phyloP scores from a whole-genome alignment of 176 grass and related monocot species.

The Hordeum marinum region DNA sequence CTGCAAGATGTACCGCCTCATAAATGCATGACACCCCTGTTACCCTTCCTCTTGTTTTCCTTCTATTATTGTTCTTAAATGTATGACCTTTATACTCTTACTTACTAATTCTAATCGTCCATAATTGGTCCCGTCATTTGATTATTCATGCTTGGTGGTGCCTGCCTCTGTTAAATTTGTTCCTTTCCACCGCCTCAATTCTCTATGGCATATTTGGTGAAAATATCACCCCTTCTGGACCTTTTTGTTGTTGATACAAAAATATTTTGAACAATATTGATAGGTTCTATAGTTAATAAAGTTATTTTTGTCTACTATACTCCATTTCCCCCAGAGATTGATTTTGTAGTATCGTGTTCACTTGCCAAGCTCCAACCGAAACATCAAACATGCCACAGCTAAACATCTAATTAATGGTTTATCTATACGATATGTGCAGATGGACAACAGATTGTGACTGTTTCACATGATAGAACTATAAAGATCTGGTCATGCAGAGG shows the following conservation, averaged over 20 bases:
- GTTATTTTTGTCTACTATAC: not conserved
- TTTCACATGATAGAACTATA: slow-evolving; percentile 90
- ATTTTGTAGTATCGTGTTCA: not conserved
- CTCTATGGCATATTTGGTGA: not conserved
- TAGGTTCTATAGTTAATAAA: not conserved
- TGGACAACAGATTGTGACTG: slow-evolving; percentile 88
- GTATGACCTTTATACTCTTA: not conserved
- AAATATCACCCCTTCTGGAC: not conserved
- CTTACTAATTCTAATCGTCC: not conserved
- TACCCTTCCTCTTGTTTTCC: not conserved
- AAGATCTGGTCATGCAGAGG: slow-evolving; percentile 80
- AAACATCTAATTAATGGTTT: not conserved
- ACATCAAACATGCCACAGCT: not conserved
- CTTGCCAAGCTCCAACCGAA: not conserved
- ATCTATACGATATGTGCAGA: slow-evolving; percentile 51
- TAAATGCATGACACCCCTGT: not conserved
- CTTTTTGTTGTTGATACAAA: not conserved
- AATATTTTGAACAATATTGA: not conserved
- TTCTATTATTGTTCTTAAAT: not conserved
- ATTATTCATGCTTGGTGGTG: not conserved
- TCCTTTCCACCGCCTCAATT: not conserved
- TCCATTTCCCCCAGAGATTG: not conserved
- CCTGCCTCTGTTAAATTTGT: not conserved
- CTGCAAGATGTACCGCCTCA: not conserved
- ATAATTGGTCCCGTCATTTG: not conserved